phyloP scores from a whole-genome alignment of 768 basidiomycete species.

The Trametopsis cervina region DNA sequence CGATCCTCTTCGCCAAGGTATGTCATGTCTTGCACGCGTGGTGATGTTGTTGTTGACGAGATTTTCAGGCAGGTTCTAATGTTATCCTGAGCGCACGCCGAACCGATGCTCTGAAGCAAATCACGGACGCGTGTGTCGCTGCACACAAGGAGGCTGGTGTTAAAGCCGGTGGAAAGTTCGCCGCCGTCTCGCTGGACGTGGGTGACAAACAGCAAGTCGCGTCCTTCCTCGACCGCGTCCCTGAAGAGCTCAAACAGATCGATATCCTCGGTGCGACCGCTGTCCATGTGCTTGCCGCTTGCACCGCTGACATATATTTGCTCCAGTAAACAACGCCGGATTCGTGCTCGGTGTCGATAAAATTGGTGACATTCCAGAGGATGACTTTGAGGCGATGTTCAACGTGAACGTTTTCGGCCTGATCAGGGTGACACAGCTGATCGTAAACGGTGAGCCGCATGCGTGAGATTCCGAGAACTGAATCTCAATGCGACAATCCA shows the following conservation, averaged over 20 bases:
- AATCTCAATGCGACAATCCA: not conserved
- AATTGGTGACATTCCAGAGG: slow-evolving; percentile 73
- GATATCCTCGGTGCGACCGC: slow-evolving; percentile 72
- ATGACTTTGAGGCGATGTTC: slow-evolving; percentile 64
- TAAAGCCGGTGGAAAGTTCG: slow-evolving; percentile 72
- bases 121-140: slow-evolving; percentile 55
- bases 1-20: slow-evolving; percentile 85
- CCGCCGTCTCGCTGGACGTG: slow-evolving; percentile 69
- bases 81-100: slow-evolving; percentile 81
- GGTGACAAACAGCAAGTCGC: slow-evolving; percentile 70
- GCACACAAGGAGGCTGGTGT: slow-evolving; percentile 72
- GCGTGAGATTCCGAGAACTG: slow-evolving; percentile 20
- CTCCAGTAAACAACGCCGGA: slow-evolving; percentile 71
- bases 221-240: slow-evolving; percentile 63
- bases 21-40: not conserved
- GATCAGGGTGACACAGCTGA: slow-evolving; percentile 73
- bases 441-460: slow-evolving; percentile 23
- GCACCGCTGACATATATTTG: slow-evolving; percentile 18
- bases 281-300: not conserved
- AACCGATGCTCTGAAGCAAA: slow-evolving; percentile 60
- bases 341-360: slow-evolving; percentile 85
- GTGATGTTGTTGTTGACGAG: too few relatives aligned
- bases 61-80: slow-evolving; percentile 77
- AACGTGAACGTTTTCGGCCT: slow-evolving; percentile 67
- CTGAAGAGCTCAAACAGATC: slow-evolving; percentile 59